Conservation (phyloP, 768 basidiomycete species). For the Suillus spraguei region DNA sequence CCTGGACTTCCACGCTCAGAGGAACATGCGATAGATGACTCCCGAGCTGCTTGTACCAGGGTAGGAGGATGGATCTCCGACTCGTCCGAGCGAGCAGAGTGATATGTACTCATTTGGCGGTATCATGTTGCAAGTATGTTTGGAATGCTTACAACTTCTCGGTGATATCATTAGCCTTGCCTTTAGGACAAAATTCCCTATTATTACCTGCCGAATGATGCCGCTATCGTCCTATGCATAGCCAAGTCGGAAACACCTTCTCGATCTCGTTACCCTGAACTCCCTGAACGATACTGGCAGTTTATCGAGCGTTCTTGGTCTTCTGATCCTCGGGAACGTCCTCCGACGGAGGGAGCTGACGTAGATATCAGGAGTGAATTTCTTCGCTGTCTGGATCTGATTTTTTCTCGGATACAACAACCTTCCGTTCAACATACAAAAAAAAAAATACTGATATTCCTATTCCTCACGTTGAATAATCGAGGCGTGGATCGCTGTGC, state of each 20-base stretch:
- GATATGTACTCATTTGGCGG: constrained; percentile 48
- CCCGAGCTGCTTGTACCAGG: constrained; percentile 33
- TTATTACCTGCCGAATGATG: neutral
- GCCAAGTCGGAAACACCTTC: neutral
- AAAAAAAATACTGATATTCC: no score
- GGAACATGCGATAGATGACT: constrained; percentile 49
- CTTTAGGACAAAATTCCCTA: neutral
- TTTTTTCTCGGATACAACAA: neutral
- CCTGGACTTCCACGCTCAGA: neutral
- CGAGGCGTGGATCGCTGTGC: no score
- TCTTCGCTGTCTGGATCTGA: neutral
- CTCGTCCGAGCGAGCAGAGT: constrained; percentile 24
- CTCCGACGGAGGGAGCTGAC: neutral
- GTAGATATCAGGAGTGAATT: neutral
- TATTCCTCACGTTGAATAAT: no score
- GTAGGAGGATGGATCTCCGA: neutral
- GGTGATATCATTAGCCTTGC: constrained; percentile 11
- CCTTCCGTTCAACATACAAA: no score
- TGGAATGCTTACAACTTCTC: constrained; percentile 20
- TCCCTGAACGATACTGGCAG: neutral
- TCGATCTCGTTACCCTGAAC: neutral
- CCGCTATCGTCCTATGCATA: neutral
- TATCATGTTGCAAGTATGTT: constrained; percentile 30
- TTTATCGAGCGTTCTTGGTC: neutral
- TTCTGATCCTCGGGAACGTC: neutral